Base-by-base conservation (phyloP, 2,329 filamentous ascomycete genomes). In the Tolypocladium ophioglossoides region DNA sequence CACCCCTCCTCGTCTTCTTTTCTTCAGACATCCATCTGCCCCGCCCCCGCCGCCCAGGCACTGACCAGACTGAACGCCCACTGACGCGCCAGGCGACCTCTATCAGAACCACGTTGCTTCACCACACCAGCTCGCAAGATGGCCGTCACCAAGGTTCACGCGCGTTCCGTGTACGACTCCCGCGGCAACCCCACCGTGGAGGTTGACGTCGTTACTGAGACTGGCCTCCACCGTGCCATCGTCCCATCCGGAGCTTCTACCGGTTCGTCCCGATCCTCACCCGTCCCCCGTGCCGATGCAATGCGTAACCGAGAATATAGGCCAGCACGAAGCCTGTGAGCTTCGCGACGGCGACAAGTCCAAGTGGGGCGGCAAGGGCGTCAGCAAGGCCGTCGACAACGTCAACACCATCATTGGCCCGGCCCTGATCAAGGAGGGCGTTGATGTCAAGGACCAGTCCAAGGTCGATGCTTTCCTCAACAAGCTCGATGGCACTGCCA, bases 131-230 rank as follows among this genome's bases (percentile, higher is more conserved):
- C 34, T 34, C 38, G 66, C 76, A 91, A 71, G 64, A 99, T 99
- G 94, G 79, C 88, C 69, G 89, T 94, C 76, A 84, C 85, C 74
- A 92, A 91, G 82, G 83, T 94, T 72, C 87, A 91, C 83, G 89
- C 88, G 70, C 88, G 94, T 72, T 91, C 87, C 70, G 91, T 99
- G 80, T 99, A 92, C 84, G 94, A 99, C 84, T 97, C 94, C 74
- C 92, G 94, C 72, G 84, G 84, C 73, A 99, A 99, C 86, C 94
- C 94, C 69, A 99, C 94, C 72, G 92, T 96, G 70, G 92, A 97
- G 83, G 92, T 97, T 68, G 92, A 96, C 73, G 84, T 96, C 66
- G 87, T 95, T 77, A 96, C 91, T 66, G 90, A 95, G 79, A 95
- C 88, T 67, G 92, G 92, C 70, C 86, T 97, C 61, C 91, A 96